Base-by-base conservation (phyloP, 225 moss, liverwort and hornwort species). In the Physcomitrium patens region DNA sequence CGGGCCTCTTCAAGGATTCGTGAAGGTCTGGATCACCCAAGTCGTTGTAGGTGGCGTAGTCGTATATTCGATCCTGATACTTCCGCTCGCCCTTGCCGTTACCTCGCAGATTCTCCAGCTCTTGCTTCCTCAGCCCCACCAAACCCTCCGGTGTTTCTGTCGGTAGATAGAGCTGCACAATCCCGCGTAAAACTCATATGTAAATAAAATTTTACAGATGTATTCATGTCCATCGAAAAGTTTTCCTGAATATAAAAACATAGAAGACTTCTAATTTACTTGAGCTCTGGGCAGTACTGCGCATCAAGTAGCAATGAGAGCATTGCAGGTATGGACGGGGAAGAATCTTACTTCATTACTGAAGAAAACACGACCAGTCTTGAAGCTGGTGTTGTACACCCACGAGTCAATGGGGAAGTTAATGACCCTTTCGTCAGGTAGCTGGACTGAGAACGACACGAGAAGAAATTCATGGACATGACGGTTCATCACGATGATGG, bases 391-490 rank as follows among this genome's bases (percentile, higher is more conserved):
- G 54, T 81, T 86, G 47, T 78, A 87, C n/a, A 96, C 83, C 92
- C 93, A 94, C 17, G 94, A 88, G 55, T 65, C 78, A 45, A 74
- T 64, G 19, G 86, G 81, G 77, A 96, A 96, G 75, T 90, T 83
- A 16, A 83, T 42, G 15, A 86, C 50, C 17, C 78, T 83, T 5
- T 49, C 27, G 47, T 82, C 78, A 24, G 89, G 79, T 48, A 80
- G 73, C 8, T 72, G 64, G 1, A 96, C 61, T 17, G 83, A 55
- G 28, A 92, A 75, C 9, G 90, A 80, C 20, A 86, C 82, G 16
- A 96, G 67, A 70, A 92, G 93, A 48, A 96, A 91, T 77, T 96
- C 96, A 62, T 86, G 84, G 27, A 84, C 45, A 69, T 96, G 94
- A 17, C 79, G 82, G 77, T 94, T 96, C 54, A 60, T 86, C 19